Conservation (phyloP, 768 basidiomycete genomes). For the Lactarius akahatsu region DNA sequence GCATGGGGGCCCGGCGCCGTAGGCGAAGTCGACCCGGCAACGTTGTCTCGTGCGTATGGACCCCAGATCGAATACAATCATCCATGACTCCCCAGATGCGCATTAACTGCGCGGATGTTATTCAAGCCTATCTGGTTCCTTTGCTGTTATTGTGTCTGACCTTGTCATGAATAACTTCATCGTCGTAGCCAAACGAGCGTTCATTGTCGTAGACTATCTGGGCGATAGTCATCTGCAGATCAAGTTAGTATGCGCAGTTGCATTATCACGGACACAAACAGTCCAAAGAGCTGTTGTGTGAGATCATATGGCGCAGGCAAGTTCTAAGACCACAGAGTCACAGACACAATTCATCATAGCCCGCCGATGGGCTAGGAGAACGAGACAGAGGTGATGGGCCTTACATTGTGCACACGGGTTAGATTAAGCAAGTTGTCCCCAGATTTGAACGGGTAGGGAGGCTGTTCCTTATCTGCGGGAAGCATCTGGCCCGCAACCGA, state of each 20-base stretch:
- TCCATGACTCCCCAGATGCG: slow-evolving; percentile 93
- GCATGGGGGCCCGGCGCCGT: slow-evolving; percentile 79
- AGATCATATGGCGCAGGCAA: background rate
- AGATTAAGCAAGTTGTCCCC: slow-evolving; percentile 72
- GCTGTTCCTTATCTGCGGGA: slow-evolving; percentile 48
- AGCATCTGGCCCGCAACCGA: background rate
- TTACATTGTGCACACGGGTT: slow-evolving; percentile 79
- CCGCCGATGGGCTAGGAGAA: background rate
- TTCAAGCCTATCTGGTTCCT: slow-evolving; percentile 7
- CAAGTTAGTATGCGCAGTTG: slow-evolving; percentile 9
- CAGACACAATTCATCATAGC: background rate
- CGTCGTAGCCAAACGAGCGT: slow-evolving; percentile 71
- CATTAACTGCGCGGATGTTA: slow-evolving; percentile 45
- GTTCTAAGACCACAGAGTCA: background rate
- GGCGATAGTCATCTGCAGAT: slow-evolving; percentile 79
- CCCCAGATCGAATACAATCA: slow-evolving; percentile 82
- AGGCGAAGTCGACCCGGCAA: slow-evolving; percentile 85
- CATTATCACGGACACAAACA: slow-evolving; percentile 3
- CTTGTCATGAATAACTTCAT: slow-evolving; percentile 73
- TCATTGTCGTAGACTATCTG: slow-evolving; percentile 95
- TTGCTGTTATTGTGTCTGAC: slow-evolving; percentile 37
- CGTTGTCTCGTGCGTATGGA: slow-evolving; percentile 72
- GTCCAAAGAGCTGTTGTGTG: background rate
- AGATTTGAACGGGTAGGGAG: slow-evolving; percentile 81
- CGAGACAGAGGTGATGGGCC: slow-evolving; percentile 33